Evolutionary conservation across 768 basidiomycete genomes (phyloP), one percentile per base, ranked within the genome.

Genomic region (Ramaria rubella): DNA sequence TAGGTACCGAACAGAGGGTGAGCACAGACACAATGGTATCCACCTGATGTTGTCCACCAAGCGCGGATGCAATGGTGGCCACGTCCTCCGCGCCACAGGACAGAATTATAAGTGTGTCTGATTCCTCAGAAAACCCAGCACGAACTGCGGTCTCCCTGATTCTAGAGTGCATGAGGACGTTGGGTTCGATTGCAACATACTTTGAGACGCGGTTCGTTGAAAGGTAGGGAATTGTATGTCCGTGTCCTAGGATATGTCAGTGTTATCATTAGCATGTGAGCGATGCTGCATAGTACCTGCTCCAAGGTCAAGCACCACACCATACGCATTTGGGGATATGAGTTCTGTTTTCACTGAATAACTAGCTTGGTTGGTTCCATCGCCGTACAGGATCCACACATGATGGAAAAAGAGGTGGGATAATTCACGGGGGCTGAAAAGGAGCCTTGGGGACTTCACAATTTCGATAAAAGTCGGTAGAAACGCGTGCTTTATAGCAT

Each of bases 141-240:
- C 67, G 64, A 24, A 69, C 65, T 3, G 86, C 87, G 4, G 66
- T 64, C 1, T 63, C 65, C 24, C 81, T 77, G 34, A 90, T 77
- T 17, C 72, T 64, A 4, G 70, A 55, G 63, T 89, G 85, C 86
- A 88, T 86, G 53, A 71, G 67, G 4, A 60, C 53, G 61, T 88
- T 90, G 5, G 88, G 87, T 62, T 90, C 87, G 5, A 90, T 66
- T 1, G 86, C 87, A 48, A 89, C 71, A 60, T 90, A 89, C 64
- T 73, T 80, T 1, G 79, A 77, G 19, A 89, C 82, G 27, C 69
- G 71, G 1, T 63, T 58, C 30, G 65, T 71, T 56, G 86, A 77
- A 23, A 91, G 76, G 62, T 90, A 89, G 29, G 72, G 73, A 12
- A 77, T 69, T 0, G 78, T 80, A 63, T 87, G 86, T 0, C 88